A percentile compares a stretch with the other conserved stretches of the same genome.
phyloP scores from a whole-genome alignment of 192 early-diverging fungal genomes.

The Coemansia sp. region DNA sequence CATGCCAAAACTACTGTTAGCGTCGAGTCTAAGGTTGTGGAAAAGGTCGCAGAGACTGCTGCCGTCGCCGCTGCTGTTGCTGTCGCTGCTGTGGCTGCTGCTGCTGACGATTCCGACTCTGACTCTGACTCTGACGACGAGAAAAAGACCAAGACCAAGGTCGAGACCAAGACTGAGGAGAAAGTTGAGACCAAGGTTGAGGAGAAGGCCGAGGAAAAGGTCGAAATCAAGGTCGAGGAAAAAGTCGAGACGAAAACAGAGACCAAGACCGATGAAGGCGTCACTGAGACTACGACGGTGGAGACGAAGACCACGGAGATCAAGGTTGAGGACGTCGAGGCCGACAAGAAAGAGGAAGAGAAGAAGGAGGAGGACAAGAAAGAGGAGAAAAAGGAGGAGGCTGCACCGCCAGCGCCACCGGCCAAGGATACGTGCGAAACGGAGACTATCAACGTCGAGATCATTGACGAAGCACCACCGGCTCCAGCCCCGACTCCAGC shows the following conservation, averaged over 20 bases:
- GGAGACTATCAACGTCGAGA: conserved; percentile 35
- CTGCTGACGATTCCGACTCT: background rate
- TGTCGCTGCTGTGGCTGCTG: background rate
- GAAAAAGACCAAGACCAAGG: conserved; percentile 12
- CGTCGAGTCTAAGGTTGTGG: conserved; percentile 8
- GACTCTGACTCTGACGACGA: background rate
- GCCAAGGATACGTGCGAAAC: conserved; percentile 6
- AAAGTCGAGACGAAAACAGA: conserved; percentile 9
- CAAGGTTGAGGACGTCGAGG: conserved; percentile 18
- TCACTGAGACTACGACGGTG: background rate
- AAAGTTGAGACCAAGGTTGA: conserved; percentile 21
- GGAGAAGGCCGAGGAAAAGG: conserved; percentile 8
- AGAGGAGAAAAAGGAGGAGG: conserved; percentile 8
- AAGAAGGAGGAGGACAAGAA: conserved; percentile 14
- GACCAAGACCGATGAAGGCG: conserved; percentile 9
- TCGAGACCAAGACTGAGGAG: conserved; percentile 13
- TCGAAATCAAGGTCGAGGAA: conserved; percentile 12
- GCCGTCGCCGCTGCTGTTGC: background rate
- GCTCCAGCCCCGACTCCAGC: background rate
- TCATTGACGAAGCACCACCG: conserved; percentile 17
- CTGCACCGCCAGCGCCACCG: conserved; percentile 3
- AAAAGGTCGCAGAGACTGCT: background rate
- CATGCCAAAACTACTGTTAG: conserved; percentile 5
- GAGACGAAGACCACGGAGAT: conserved; percentile 11
- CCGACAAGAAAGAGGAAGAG: conserved; percentile 5